Conservation (phyloP, 2,329 filamentous ascomycete species). For the Tolypocladium paradoxum region DNA sequence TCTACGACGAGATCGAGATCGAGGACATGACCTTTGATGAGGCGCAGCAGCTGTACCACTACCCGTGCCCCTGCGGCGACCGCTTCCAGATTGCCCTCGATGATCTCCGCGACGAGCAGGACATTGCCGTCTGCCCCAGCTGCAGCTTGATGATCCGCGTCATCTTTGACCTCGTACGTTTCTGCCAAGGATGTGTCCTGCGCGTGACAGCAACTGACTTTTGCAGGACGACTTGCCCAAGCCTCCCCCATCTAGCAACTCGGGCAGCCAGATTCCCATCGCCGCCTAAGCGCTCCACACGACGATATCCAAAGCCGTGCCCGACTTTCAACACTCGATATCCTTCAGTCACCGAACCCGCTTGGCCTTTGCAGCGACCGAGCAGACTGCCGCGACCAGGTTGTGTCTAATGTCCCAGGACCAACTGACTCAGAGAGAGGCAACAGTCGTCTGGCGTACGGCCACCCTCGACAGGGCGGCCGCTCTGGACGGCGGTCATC, state of each 20-base stretch:
- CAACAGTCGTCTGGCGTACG: neutral
- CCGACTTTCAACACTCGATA: neutral
- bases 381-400: neutral
- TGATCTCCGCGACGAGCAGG: conserved; percentile 78
- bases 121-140: conserved; percentile 94
- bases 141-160: conserved; percentile 95
- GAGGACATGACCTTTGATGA: conserved; percentile 94
- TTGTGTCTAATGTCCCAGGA: neutral
- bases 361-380: neutral
- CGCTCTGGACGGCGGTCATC: no score
- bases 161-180: conserved; percentile 72
- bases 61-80: conserved; percentile 95
- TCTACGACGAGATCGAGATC: conserved; percentile 98
- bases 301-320: neutral
- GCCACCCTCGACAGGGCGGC: neutral
- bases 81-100: conserved; percentile 82
- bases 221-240: conserved; percentile 34
- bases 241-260: conserved; percentile 19
- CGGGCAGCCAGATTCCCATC: conserved; percentile 26
- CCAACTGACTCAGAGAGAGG: neutral
- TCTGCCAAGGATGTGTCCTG: neutral
- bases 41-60: conserved; percentile 78
- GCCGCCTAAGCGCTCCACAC: conserved; percentile 21
- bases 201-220: neutral
- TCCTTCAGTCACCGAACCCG: neutral